Evolutionary conservation across 2,329 filamentous ascomycete species (phyloP), one percentile per base, ranked within the genome.

Genomic region (Fusarium scirpi): DNA sequence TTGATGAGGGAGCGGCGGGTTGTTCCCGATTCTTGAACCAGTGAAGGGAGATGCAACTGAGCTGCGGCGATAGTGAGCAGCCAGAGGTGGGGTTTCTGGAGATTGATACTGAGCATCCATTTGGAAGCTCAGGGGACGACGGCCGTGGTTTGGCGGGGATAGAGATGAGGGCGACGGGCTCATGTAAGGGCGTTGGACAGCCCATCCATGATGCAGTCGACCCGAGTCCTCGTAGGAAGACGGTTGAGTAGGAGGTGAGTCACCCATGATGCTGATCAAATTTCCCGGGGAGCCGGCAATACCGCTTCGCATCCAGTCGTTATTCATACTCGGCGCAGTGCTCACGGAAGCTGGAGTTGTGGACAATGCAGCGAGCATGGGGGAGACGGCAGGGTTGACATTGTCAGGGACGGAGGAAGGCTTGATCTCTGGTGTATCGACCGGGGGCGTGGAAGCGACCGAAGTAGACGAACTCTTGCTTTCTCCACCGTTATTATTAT

Each of bases 1-100:
- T 63, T 93, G 88, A 76, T 94, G 92, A 6, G 92, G 92, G 12
- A 91, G 86, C 5, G 91, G 91, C n/a, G 89, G 89, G 54, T 88
- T 85, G 38, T 83, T 78, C 65, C 80, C 76, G 62, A 79, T 78
- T 58, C 87, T 85, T 15, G 74, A 67, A 15, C 83, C 82, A 30
- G 82, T 80, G 60, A 84, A 82, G 51, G 85, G 84, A 10, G 87
- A 86, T 57, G 88, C 84, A 65, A 86, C 79, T 16, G 85, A 87
- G 74, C 82, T 82, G 40, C 85, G 80, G 41, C 85, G 80, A 51
- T 80, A 78, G 10, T 78, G 76, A 4, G 79, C 78, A 40, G 76
- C 65, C 7, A 80, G 70, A 12, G 81, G 77, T 16, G 82, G 80
- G 3, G 80, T 78, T 55, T 84, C 82, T 9, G 81, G 79, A 4